These are phyloP conservation scores for Periglandula ipomoeae DNA, from an alignment of 2,329 filamentous ascomycete species.

Conservation along the genomic window DNA sequence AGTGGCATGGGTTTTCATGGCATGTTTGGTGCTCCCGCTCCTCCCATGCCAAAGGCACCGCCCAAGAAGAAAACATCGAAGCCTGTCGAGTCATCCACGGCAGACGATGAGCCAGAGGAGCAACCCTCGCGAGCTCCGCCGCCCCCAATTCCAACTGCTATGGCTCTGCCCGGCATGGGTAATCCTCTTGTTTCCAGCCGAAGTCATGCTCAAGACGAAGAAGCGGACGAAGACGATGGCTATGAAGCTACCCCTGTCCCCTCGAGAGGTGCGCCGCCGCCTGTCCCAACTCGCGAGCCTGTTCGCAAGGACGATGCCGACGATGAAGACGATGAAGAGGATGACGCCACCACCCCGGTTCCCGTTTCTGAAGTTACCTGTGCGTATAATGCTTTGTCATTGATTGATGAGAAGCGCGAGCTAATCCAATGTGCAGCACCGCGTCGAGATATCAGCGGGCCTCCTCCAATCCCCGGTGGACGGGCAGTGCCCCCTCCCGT, in stretches of 20 bases:
- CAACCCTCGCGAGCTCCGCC: constrained; percentile 29
- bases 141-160: constrained; percentile 49
- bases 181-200: constrained; percentile 37
- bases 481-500: constrained; percentile 48
- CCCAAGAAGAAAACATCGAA: constrained; percentile 42
- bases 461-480: constrained; percentile 39
- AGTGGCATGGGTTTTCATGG: constrained; percentile 95
- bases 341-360: constrained; percentile 26
- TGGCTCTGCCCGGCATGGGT: constrained; percentile 65
- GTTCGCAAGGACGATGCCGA: constrained; percentile 9
- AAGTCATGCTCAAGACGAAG: constrained; percentile 26
- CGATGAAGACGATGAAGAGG: constrained; percentile 26
- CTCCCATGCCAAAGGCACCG: constrained; percentile 44
- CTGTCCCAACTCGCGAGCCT: constrained; percentile 18
- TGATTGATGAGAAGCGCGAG: constrained; percentile 1
- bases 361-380: constrained; percentile 15
- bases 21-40: constrained; percentile 72
- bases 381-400: constrained; percentile 6
- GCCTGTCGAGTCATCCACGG: constrained; percentile 25
- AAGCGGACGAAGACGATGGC: constrained; percentile 15
- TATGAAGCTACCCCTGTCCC: constrained; percentile 8
- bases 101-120: constrained; percentile 36
- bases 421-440: constrained; percentile 23
- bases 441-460: constrained; percentile 22
- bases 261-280: constrained; percentile 19